Evolutionary conservation across 2,329 filamentous ascomycete species (phyloP), one percentile per base, ranked within the genome.

Genomic region (Arthroderma sp.): DNA sequence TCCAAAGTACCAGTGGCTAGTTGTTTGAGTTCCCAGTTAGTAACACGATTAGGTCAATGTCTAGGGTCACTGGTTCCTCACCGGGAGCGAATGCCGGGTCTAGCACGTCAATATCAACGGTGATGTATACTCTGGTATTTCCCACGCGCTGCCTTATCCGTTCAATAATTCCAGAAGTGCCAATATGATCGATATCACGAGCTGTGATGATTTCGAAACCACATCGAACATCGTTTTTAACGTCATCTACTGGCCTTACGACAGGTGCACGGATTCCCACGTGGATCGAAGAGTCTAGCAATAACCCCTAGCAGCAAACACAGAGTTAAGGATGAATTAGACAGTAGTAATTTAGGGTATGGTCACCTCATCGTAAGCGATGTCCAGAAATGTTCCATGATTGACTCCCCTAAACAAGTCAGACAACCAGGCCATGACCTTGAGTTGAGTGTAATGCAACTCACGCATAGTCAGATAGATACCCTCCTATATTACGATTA

Each of bases 321-420:
- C 85, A 73, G 0, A 85, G 93, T 38, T 86, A 78, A 42, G 15
- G 94, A 68, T 1, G 86, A 85, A 0, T 84, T 86, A 22, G 15
- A 61, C 93, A 86, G 89, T 83, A 22, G 11, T 11, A 2, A 34
- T 34, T 34, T 34, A 2, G 32, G 32, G 32, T 34, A 91, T 79
- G 28, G 94, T 68, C 0, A 84, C 85, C 61, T 94, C 87, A 31
- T 80, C 78, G 40, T 80, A 79, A 4, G 87, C 87, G 53, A 91
- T 75, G 81, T 85, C 89, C 71, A 94, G 94, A 80, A 94, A 91
- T 52, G 77, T 84, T 4, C 87, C 87, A 62, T 94, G 87, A 57
- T 81, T 94, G 67, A 91, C 89, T 54, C 80, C 76, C 2, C 77
- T 74, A 60, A 84, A 82, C 77, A 72, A 2, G 72, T 74, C 55